Evolutionary conservation across 768 basidiomycete genomes (phyloP).

Genomic region (Russula griseocarnosa): DNA sequence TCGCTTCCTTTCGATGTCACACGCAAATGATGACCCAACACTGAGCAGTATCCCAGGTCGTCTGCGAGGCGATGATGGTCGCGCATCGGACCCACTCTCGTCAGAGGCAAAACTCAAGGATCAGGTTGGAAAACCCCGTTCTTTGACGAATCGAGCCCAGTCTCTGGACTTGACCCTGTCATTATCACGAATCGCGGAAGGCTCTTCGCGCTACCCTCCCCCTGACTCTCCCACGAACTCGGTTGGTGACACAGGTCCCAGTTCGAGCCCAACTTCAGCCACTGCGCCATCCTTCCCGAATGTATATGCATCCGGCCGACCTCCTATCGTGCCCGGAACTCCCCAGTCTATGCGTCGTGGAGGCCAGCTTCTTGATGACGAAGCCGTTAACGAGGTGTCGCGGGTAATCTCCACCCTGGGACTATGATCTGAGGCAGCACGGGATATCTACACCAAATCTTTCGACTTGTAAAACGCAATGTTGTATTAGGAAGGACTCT

Average conservation of each 20-base stretch:
- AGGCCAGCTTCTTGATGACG: slow-evolving; percentile 46
- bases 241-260: slow-evolving; percentile 66
- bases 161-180: slow-evolving; percentile 85
- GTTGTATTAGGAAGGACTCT: slow-evolving; percentile 29
- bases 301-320: slow-evolving; percentile 59
- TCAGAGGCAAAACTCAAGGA: slow-evolving; percentile 77
- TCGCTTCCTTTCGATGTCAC: slow-evolving; percentile 29
- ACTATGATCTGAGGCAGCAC: slow-evolving; percentile 28
- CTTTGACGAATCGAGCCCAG: slow-evolving; percentile 82
- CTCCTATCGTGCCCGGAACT: slow-evolving; percentile 33
- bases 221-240: slow-evolving; percentile 83
- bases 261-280: slow-evolving; percentile 73
- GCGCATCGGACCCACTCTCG: slow-evolving; percentile 78
- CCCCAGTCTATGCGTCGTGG: slow-evolving; percentile 31
- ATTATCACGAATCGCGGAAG: slow-evolving; percentile 74
- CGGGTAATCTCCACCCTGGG: slow-evolving; percentile 63
- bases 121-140: slow-evolving; percentile 69
- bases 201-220: slow-evolving; percentile 53
- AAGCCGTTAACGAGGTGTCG: slow-evolving; percentile 64
- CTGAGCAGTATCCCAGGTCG: slow-evolving; percentile 65
- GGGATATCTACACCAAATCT: slow-evolving; percentile 24
- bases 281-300: slow-evolving; percentile 82
- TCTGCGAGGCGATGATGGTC: slow-evolving; percentile 68
- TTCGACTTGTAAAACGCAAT: slow-evolving; percentile 22
- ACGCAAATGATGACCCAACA: slow-evolving; percentile 27